Conservation (phyloP, 768 basidiomycete species). For the Tephrocybe sp. region DNA sequence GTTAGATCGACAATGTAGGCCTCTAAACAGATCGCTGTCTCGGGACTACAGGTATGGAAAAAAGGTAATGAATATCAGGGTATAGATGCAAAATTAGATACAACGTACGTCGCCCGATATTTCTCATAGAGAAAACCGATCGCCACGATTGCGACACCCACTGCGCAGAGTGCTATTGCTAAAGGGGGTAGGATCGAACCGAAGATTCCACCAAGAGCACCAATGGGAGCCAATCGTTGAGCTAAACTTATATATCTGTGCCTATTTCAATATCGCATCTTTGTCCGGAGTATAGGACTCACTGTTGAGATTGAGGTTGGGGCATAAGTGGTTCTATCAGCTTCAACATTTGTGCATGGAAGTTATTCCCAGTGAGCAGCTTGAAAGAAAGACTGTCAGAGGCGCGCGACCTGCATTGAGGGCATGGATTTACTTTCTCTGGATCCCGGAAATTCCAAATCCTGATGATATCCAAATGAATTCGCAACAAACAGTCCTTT, state of each 20-base stretch:
- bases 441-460: conserved; percentile 8
- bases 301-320: neutral
- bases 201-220: neutral
- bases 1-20: conserved; percentile 4
- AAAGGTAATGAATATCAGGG: neutral
- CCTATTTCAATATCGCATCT: neutral
- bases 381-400: neutral
- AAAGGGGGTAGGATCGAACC: neutral
- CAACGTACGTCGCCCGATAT: neutral
- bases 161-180: neutral
- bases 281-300: neutral
- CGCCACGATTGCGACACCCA: neutral
- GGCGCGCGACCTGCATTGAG: neutral
- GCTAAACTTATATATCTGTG: neutral
- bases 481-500: conserved; percentile 4
- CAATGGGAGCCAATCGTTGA: neutral
- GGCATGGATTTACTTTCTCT: neutral
- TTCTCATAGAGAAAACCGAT: neutral
- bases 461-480: neutral
- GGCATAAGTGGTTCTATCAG: neutral
- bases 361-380: neutral
- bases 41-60: neutral
- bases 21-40: conserved; percentile 1
- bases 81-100: too few species aligned
- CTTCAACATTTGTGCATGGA: neutral